Percentiles rank a stretch among this genome's conserved stretches.
Conservation (phyloP, 164 flowering plant species). For the Chloranthus sessilifolius region DNA sequence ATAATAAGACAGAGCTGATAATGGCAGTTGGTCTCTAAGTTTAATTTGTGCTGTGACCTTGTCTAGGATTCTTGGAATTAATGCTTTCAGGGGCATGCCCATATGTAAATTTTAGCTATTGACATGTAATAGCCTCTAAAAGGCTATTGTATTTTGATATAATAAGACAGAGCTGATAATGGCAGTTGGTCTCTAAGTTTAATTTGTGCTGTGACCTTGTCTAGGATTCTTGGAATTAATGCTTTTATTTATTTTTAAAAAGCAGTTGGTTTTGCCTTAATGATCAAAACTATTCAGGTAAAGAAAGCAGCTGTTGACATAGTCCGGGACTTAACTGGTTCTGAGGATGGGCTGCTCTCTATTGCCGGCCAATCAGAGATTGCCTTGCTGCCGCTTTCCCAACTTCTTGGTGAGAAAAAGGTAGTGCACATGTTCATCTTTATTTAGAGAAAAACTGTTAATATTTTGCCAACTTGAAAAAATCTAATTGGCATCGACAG, state of each 20-base stretch:
- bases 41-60: background rate
- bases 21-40: too few species aligned
- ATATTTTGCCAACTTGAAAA: background rate
- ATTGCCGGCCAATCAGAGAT: constrained; percentile 42
- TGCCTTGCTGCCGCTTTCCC: constrained; percentile 49
- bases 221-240: background rate
- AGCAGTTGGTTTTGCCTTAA: constrained; percentile 2
- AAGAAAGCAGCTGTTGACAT: constrained; percentile 82
- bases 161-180: too few species aligned
- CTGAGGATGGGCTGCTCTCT: constrained; percentile 68
- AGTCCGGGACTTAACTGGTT: constrained; percentile 77
- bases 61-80: background rate
- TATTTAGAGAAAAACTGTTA: background rate
- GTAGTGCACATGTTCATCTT: constrained; percentile 16
- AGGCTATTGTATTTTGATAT: background rate
- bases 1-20: too few species aligned
- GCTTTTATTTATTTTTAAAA: background rate
- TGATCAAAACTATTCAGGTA: constrained; percentile 31
- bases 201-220: background rate
- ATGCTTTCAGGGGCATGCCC: too few species aligned
- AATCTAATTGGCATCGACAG: background rate
- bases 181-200: too few species aligned
- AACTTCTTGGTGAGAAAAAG: constrained; percentile 59
- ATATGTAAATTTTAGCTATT: background rate
- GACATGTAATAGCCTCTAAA: background rate